Conservation (phyloP, 108 stramenopile genomes). For the Tribonema minus region DNA sequence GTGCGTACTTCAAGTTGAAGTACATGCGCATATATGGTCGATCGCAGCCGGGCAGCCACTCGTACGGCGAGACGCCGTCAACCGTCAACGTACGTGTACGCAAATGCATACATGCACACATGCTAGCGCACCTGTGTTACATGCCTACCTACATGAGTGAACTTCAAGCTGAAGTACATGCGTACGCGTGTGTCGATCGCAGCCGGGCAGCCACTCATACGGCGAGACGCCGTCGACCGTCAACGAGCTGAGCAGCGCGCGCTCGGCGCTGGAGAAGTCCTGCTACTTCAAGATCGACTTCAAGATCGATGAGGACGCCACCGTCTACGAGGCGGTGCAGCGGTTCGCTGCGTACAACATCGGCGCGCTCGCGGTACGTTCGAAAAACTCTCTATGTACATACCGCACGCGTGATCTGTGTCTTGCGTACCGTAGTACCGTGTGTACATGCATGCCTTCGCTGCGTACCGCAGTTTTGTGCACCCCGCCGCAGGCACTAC, state of each 20-base stretch:
- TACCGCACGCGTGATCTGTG: constrained; percentile 62
- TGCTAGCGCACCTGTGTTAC: too few relatives aligned
- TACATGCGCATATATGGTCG: too few relatives aligned
- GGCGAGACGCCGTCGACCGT: constrained; percentile 20
- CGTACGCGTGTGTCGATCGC: too few relatives aligned
- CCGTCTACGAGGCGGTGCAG: constrained; percentile 83
- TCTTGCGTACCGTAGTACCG: not conserved
- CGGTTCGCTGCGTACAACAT: constrained; percentile 84
- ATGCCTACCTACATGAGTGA: too few relatives aligned
- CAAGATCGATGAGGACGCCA: constrained; percentile 69
- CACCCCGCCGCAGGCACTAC: not conserved
- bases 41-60: not conserved
- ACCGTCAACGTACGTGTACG: too few relatives aligned
- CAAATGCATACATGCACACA: too few relatives aligned
- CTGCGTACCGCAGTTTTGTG: not conserved
- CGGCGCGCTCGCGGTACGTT: constrained; percentile 80
- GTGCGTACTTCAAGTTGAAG: too few relatives aligned
- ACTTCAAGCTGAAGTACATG: too few relatives aligned
- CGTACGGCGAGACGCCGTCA: too few relatives aligned
- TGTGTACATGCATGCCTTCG: not conserved
- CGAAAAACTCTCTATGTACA: too few relatives aligned
- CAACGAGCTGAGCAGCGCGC: constrained; percentile 18
- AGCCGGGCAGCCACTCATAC: not conserved
- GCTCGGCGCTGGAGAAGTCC: constrained; percentile 65
- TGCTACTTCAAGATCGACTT: constrained; percentile 80